Evolutionary conservation across 768 basidiomycete genomes (phyloP).

Genomic region (Suillus variegatus): DNA sequence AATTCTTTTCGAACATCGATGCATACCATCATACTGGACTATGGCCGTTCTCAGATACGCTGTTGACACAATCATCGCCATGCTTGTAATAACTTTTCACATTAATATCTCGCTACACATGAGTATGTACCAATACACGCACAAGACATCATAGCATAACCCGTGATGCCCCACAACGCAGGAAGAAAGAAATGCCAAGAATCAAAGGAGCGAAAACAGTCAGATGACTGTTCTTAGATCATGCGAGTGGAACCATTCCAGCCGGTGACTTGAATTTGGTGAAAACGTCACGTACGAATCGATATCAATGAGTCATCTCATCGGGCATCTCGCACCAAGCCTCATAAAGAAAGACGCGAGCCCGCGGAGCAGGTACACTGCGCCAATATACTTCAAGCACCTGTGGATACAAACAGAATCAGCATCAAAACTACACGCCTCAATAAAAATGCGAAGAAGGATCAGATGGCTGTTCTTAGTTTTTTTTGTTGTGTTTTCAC

Average conservation of each 20-base stretch:
- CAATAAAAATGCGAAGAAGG: constrained; percentile 1
- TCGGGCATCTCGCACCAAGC: background rate
- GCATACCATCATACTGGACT: background rate
- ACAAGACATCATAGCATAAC: background rate
- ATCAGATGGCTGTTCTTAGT: constrained; percentile 39
- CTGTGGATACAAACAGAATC: background rate
- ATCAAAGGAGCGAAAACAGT: background rate
- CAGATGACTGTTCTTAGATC: background rate
- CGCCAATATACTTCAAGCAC: background rate
- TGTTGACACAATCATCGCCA: background rate
- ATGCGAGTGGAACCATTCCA: background rate
- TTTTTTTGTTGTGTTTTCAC: constrained; percentile 28
- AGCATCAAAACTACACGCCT: background rate
- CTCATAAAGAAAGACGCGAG: background rate
- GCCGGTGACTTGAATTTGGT: background rate
- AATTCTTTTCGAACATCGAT: background rate
- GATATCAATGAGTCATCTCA: background rate
- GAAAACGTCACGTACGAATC: background rate
- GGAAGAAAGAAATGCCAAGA: background rate
- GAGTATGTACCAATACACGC: background rate
- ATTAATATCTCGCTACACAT: background rate
- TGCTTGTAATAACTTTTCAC: background rate
- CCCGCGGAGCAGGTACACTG: background rate
- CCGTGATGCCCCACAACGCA: background rate
- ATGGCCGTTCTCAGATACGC: background rate